phyloP scores from a whole-genome alignment of 768 basidiomycete genomes.

The Amylocystis lapponica region DNA sequence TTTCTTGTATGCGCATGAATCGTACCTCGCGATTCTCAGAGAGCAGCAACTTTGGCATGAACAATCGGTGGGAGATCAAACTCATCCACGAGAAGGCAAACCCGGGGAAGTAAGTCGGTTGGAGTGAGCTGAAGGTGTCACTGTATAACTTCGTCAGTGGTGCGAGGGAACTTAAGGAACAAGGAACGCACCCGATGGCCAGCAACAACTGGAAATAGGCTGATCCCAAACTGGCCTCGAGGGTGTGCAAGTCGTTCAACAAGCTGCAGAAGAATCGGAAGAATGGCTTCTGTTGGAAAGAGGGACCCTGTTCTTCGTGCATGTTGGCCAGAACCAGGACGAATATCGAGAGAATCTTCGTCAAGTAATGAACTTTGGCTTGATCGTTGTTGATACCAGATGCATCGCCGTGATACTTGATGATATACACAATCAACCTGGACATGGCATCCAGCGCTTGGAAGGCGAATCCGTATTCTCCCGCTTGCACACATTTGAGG shows the following conservation, averaged over 20 bases:
- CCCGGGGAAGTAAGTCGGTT: conserved; percentile 94
- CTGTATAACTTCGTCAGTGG: conserved; percentile 32
- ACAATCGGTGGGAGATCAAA: conserved; percentile 89
- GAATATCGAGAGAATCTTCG: conserved; percentile 95
- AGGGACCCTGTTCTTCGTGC: conserved; percentile 88
- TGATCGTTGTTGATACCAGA: conserved; percentile 89
- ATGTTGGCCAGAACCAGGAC: conserved; percentile 91
- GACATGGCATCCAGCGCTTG: conserved; percentile 95
- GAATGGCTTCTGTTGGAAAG: conserved; percentile 97
- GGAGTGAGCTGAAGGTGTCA: conserved; percentile 92
- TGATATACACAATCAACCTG: conserved; percentile 91
- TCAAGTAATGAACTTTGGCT: conserved; percentile 93
- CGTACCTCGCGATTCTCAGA: conserved; percentile 83
- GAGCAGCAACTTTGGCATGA: conserved; percentile 93
- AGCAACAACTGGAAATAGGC: conserved; percentile 88
- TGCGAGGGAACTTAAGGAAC: background rate
- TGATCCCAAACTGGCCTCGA: conserved; percentile 79
- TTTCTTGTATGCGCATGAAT: background rate
- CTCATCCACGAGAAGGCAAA: conserved; percentile 99
- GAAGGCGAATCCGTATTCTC: conserved; percentile 75
- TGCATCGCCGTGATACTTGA: conserved; percentile 98
- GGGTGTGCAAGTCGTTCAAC: conserved; percentile 82
- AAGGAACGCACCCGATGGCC: conserved; percentile 68
- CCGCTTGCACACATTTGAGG: conserved; percentile 63
- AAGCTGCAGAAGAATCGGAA: conserved; percentile 98